Evolutionary conservation across 441 rosid species (phyloP), one percentile per base, ranked within the genome.

Genomic region (Pelargonium fulgidum): DNA sequence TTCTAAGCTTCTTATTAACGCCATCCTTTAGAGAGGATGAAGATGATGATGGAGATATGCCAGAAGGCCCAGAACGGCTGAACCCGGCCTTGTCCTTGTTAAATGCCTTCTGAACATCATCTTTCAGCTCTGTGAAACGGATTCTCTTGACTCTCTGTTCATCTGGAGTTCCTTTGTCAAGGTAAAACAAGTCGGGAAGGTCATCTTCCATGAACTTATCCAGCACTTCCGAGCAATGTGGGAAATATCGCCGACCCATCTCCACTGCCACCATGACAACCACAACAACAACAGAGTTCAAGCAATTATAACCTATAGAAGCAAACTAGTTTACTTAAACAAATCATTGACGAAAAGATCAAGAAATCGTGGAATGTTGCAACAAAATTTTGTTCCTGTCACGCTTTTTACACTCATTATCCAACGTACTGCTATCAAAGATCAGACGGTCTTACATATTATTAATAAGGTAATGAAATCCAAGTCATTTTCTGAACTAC

Each of bases 121-220:
- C 88, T 75, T 87, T 92, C 56, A 94, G 91, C 79, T 90, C 97
- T 72, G 81, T 81, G 80, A 82, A 91, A 36, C 96, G 88, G 69
- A 47, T 80, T 66, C 87, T 82, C 86, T 88, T 91, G 65, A 77
- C 36, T 72, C 79, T 81, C 70, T 84, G 87, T 70, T 93, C 97
- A 52, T 86, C 84, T 2, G 56, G 78, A 3, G 83, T 78, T 65
- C 93, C 96, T 62, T 73, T 82, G 65, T 93, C 93, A 0, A 89
- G 91, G 80, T 81, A 86, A 58, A 83, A 78, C 73, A 85, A 70
- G 64, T 93, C 98, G 0, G 86, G 91, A 62, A 89, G 86, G 80
- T 93, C 98, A 26, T 89, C 97, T 70, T 90, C 96, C 87, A 86
- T 85, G 81, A 84, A 86, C 83, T 88, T 89, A 70, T 91, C 97